phyloP scores from a whole-genome alignment of 2,329 filamentous ascomycete species.

The Paracamarosporium sp. region DNA sequence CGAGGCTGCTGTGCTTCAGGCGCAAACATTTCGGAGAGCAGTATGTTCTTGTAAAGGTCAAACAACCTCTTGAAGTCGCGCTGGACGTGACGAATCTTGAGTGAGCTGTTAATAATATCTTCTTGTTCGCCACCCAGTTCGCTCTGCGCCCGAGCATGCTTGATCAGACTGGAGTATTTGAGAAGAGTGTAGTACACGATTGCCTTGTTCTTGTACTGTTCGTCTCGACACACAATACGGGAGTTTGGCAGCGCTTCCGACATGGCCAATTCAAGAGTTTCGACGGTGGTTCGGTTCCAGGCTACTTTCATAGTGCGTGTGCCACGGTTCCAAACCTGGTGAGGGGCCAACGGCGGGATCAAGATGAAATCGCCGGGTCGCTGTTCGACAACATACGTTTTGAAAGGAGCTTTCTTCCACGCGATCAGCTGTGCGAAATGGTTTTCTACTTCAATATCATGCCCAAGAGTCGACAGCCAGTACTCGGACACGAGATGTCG shows the following conservation, averaged over 20 bases:
- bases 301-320: slow-evolving; percentile 97
- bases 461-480: slow-evolving; percentile 89
- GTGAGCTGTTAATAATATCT: slow-evolving; percentile 43
- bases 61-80: slow-evolving; percentile 86
- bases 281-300: slow-evolving; percentile 94
- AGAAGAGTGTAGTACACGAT: slow-evolving; percentile 88
- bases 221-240: slow-evolving; percentile 90
- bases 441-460: slow-evolving; percentile 96
- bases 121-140: slow-evolving; percentile 50
- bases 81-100: slow-evolving; percentile 72
- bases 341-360: slow-evolving; percentile 88
- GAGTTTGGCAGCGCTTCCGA: slow-evolving; percentile 88
- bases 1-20: slow-evolving; percentile 57
- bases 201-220: slow-evolving; percentile 98
- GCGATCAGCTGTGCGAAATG: slow-evolving; percentile 96
- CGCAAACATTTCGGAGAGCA: slow-evolving; percentile 87
- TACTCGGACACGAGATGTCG: slow-evolving; percentile 90
- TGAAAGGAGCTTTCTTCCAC: slow-evolving; percentile 94
- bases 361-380: slow-evolving; percentile 90
- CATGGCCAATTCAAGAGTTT: slow-evolving; percentile 86
- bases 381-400: slow-evolving; percentile 91
- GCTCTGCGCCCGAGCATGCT: slow-evolving; percentile 65
- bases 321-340: slow-evolving; percentile 98
- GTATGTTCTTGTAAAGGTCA: slow-evolving; percentile 74
- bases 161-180: slow-evolving; percentile 72